These are phyloP conservation scores for Fraxinus velutina DNA, from an alignment of 305 asterid genomes.

Conservation along the genomic window DNA sequence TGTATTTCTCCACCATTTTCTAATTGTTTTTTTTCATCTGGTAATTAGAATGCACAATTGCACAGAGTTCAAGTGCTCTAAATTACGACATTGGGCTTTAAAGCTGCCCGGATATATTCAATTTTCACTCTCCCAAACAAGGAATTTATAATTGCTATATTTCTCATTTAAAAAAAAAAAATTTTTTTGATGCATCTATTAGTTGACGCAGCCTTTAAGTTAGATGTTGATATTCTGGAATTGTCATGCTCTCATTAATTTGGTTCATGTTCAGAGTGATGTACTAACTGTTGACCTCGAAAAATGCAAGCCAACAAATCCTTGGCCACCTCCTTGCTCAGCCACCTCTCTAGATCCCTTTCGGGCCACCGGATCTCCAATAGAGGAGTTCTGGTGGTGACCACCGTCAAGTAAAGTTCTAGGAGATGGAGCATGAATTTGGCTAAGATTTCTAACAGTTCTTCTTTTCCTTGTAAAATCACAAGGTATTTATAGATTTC, in stretches of 20 bases:
- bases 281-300: background rate
- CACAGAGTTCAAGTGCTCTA: background rate
- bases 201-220: background rate
- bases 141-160: background rate
- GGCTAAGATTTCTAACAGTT: background rate
- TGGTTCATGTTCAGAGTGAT: background rate
- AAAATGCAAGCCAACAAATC: background rate
- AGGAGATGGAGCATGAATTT: background rate
- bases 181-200: background rate
- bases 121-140: background rate
- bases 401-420: background rate
- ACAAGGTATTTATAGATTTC: background rate
- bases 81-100: background rate
- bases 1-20: background rate
- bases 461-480: background rate
- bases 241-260: background rate
- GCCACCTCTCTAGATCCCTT: background rate
- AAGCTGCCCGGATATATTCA: background rate
- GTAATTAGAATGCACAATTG: background rate
- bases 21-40: background rate
- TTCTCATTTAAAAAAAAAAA: background rate
- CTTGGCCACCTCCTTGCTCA: background rate
- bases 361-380: background rate
- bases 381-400: background rate
- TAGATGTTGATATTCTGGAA: background rate